phyloP scores from a whole-genome alignment of 129 eudicot species.

The Escallonia herrerae region DNA sequence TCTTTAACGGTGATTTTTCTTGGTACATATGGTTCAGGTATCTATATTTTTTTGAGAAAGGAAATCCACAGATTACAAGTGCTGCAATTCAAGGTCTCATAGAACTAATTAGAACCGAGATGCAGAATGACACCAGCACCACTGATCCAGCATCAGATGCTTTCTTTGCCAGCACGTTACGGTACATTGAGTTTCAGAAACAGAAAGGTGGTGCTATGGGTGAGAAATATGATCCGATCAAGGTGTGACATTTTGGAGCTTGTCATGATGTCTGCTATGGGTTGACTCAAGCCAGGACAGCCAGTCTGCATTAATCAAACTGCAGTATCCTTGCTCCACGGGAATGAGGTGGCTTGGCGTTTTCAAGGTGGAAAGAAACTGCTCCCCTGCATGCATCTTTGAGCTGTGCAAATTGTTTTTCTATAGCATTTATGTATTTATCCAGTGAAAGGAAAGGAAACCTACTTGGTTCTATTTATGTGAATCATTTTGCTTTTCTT shows the following conservation, averaged over 20 bases:
- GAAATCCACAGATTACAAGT: conserved; percentile 81
- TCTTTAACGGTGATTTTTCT: background rate
- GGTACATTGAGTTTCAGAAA: conserved; percentile 92
- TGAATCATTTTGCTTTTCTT: too few species aligned
- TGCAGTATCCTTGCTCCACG: too few species aligned
- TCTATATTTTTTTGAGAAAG: conserved; percentile 81
- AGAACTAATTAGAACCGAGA: conserved; percentile 79
- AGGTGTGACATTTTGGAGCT: conserved; percentile 30
- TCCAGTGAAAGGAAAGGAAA: too few species aligned
- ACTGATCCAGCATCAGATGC: conserved; percentile 65
- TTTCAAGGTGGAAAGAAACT: too few species aligned
- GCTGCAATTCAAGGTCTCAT: conserved; percentile 80
- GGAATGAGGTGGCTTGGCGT: too few species aligned
- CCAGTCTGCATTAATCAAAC: too few species aligned
- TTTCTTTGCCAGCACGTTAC: conserved; percentile 76
- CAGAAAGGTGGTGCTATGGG: conserved; percentile 95
- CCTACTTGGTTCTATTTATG: too few species aligned
- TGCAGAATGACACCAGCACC: conserved; percentile 67
- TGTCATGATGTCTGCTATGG: too few species aligned
- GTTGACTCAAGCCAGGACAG: too few species aligned
- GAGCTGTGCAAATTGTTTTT: too few species aligned
- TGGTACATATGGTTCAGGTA: conserved; percentile 42
- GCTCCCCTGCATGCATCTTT: too few species aligned
- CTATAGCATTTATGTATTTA: too few species aligned
- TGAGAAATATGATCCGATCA: conserved; percentile 67